Conservation (phyloP, 208 protist genomes). For the Borovskyia barvae region DNA sequence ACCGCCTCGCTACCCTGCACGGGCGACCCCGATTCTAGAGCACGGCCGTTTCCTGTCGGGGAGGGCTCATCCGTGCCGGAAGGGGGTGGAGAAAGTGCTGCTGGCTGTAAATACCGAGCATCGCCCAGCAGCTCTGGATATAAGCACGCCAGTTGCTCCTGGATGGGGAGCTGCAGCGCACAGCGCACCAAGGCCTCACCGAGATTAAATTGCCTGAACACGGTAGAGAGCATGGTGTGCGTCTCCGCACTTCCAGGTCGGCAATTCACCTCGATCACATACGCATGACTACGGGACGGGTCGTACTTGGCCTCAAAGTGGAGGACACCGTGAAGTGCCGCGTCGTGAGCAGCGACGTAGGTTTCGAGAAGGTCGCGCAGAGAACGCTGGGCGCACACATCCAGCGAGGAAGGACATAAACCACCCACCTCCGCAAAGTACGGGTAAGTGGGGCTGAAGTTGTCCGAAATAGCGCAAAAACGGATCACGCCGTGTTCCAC, state of each 20-base stretch:
- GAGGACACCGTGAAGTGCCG: conserved; percentile 53
- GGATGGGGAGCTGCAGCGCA: conserved; percentile 46
- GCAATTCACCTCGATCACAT: conserved; percentile 84
- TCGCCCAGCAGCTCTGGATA: conserved; percentile 27
- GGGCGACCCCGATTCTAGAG: not conserved
- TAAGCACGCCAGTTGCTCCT: conserved; percentile 29
- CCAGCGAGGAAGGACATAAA: conserved; percentile 43
- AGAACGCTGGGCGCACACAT: conserved; percentile 17
- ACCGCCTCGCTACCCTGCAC: not conserved
- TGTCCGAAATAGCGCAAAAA: conserved; percentile 78
- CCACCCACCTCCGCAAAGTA: conserved; percentile 78
- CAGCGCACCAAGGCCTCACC: conserved; percentile 70
- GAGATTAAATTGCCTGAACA: conserved; percentile 58
- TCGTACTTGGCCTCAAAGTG: conserved; percentile 90
- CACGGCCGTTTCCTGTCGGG: too few relatives aligned
- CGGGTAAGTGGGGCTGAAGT: conserved; percentile 52
- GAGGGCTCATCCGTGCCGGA: too few relatives aligned
- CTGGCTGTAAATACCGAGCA: too few relatives aligned
- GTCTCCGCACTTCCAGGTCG: conserved; percentile 84
- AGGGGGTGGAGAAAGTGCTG: too few relatives aligned
- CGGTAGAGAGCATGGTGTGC: conserved; percentile 49
- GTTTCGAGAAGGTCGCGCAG: conserved; percentile 47
- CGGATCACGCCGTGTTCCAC: conserved; percentile 56
- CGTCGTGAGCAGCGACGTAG: conserved; percentile 35
- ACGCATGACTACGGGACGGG: conserved; percentile 25